Evolutionary conservation across 2,329 filamentous ascomycete genomes (phyloP), one percentile per base, ranked within the genome.

Genomic region (Hypoxylon sp.): DNA sequence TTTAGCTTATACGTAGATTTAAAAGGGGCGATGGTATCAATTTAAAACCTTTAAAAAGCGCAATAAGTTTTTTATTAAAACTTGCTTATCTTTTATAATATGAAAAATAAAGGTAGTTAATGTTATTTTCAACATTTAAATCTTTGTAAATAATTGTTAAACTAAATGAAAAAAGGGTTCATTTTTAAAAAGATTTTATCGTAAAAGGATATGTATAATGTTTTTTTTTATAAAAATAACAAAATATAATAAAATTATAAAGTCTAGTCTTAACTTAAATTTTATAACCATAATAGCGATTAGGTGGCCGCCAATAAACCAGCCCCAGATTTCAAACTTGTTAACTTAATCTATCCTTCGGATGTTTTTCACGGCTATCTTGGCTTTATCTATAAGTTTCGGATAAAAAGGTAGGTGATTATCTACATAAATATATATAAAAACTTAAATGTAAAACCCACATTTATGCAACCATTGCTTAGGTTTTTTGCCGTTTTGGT

Each of bases 91-190:
- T 43, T 72, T 69, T 37, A 68, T 58, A 1, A 69, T 70, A 54
- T 73, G 71, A 55, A 74, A 75, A n/a, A 72, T 23, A 62, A 77
- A 76, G 3, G 69, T 72, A 26, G 73, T 72, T 55, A 67, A 72
- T 57, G 68, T 69, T 13, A 47, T 31, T 4, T 23, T 51, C 6
- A 54, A 55, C 2, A 73, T 68, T 7, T 51, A 63, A 18, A 64
- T 67, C 56, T 72, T 63, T 8, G 70, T 68, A 6, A 62, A 69
- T 52, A 70, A 58, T 15, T 40, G 23, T 2, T 42, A 33, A 6
- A 63, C 50, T 4, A 7, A 20, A 15, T 46, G 41, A 26, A 17
- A n/a, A n/a, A 42, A 45, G 2, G 49, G 43, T 15, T 23, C 45
- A 26, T 58, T 54, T 10, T 65, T 67, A 15, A 69, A 47, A n/a